Percentiles rank a stretch among this genome's conserved stretches.
These are phyloP conservation scores for Arachnomyces sp. DNA, from an alignment of 2,329 filamentous ascomycete genomes.

Conservation along the genomic window DNA sequence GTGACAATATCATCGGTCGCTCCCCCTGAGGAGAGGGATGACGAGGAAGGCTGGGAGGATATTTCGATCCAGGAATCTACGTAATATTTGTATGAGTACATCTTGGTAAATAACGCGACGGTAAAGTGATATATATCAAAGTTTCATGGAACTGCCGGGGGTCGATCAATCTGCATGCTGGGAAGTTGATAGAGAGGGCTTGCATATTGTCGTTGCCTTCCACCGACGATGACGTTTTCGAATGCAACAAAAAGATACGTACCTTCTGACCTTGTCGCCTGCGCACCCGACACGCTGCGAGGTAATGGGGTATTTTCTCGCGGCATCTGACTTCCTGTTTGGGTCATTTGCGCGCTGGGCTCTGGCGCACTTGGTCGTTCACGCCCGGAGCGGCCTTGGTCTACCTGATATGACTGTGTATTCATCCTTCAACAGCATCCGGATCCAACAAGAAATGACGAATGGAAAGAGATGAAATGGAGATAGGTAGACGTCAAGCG, in stretches of 20 bases:
- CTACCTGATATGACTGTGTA: no score
- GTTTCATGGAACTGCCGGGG: neutral
- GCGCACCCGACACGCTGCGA: constrained; percentile 27
- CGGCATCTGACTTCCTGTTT: constrained; percentile 24
- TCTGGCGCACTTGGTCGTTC: constrained; percentile 20
- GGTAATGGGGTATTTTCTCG: constrained; percentile 26
- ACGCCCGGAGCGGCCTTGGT: constrained; percentile 27
- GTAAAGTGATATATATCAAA: constrained; percentile 1
- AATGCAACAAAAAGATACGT: constrained; percentile 14
- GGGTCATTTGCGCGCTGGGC: constrained; percentile 26
- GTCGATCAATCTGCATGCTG: constrained; percentile 4
- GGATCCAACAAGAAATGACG: no score
- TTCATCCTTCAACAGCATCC: no score
- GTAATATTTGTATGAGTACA: constrained; percentile 41
- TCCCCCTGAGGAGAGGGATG: constrained; percentile 73
- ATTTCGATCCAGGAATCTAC: constrained; percentile 96
- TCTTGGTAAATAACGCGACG: constrained; percentile 11
- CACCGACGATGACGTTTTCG: neutral
- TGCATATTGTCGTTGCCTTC: neutral
- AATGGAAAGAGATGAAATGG: no score
- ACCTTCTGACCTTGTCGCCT: constrained; percentile 38
- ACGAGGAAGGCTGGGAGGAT: constrained; percentile 84
- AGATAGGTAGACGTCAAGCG: no score
- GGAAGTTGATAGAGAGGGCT: neutral
- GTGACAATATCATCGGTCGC: constrained; percentile 78